A percentile compares a stretch with the other conserved stretches of the same genome.
Evolutionary conservation across 257 asterid species (phyloP).

Genomic region (Solanum phureja): DNA sequence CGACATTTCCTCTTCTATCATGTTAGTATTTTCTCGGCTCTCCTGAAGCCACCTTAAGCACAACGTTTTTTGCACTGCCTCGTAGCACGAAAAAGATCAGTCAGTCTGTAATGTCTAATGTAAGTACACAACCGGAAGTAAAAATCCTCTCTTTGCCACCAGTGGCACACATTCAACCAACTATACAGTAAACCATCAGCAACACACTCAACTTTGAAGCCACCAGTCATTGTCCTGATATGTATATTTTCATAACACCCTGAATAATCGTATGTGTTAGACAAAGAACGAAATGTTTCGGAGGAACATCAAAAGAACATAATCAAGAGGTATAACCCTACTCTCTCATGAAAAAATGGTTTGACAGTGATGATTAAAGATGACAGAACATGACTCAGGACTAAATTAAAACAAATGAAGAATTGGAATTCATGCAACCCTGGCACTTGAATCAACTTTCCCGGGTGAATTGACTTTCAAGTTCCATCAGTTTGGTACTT

Average conservation of each 20-base stretch:
- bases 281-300: not conserved
- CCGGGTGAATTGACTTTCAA: not conserved
- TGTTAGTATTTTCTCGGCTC: not conserved
- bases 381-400: not conserved
- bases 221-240: not conserved
- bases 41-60: not conserved
- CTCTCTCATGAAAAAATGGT: not conserved
- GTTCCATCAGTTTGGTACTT: not conserved
- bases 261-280: not conserved
- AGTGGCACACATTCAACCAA: not conserved
- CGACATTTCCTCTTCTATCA: not conserved
- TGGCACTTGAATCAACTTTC: not conserved
- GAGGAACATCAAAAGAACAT: not conserved
- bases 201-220: not conserved
- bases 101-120: not conserved
- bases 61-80: not conserved
- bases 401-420: not conserved
- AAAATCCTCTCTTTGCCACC: not conserved
- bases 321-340: not conserved
- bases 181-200: not conserved
- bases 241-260: not conserved
- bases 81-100: not conserved
- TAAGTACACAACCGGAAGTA: not conserved
- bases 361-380: not conserved
- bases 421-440: not conserved